Base-by-base conservation (phyloP, 345 rosid genomes). In the Eucalyptus brandiana region DNA sequence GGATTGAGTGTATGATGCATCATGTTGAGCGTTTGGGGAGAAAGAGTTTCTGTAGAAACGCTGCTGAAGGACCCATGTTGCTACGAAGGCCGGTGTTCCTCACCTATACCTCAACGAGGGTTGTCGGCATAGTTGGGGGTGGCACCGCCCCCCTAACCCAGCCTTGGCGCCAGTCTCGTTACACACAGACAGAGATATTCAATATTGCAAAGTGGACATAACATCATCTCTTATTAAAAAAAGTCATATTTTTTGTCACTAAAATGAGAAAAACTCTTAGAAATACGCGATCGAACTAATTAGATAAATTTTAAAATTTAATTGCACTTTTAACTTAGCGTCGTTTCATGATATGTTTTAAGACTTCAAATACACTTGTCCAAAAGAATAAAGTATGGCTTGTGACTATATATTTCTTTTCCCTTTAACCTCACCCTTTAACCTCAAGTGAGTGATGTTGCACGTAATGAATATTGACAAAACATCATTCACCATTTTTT, bases 281-380 rank as follows among this genome's bases (percentile, higher is more conserved):
- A 10, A 24, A 2, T 58, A 58, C 6, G 12, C 3, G 1, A 11
- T 58, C 4, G 30, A 24, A 58, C n/a, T 58, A 24, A 58, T 58
- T 0, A 1, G 6, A 58, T 1, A 24, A 24, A 58, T 24, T 58
- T 24, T 9, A 24, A 12, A 4, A 24, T 0, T 9, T 56, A 0
- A 56, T 24, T 56, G 6, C 13, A 56, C 14, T 24, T 56, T 58
- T 24, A 58, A 2, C 4, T 9, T 58, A 58, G 1, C 12, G 4
- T 16, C 6, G 0, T 58, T 58, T 60, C 67, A 12, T 26, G 32
- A 13, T 28, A 12, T 28, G 8, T 6, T 28, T 60, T 28, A 28
- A 60, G 17, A 60, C 8, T 60, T 60, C 3, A 12, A 28, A 26
- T 60, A 12, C 15, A 60, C 4, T 28, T 0, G 0, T 28, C 32